Conservation (phyloP, 306 rosid species). For the Acmispon strigosus region DNA sequence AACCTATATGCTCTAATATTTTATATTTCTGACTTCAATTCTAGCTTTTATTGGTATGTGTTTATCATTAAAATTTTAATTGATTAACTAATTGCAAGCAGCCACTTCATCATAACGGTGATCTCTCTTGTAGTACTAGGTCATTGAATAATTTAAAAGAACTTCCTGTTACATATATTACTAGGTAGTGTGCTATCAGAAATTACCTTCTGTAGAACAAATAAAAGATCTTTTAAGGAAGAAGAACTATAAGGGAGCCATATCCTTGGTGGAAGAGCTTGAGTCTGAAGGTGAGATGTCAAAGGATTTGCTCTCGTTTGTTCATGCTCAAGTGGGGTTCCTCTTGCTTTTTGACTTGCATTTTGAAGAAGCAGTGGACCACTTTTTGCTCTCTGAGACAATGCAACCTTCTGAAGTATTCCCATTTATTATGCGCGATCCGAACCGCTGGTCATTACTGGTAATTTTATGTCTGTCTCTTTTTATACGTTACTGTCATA, state of each 20-base stretch:
- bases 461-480: constrained; percentile 31
- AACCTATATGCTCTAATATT: not conserved
- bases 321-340: constrained; percentile 97
- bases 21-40: not conserved
- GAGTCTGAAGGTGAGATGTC: constrained; percentile 84
- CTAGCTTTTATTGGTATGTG: not conserved
- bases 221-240: constrained; percentile 83
- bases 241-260: constrained; percentile 80
- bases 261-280: constrained; percentile 86
- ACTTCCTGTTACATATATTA: constrained; percentile 14
- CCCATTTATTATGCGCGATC: constrained; percentile 93
- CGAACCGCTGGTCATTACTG: constrained; percentile 98
- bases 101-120: not conserved
- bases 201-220: constrained; percentile 83
- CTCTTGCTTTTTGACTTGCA: constrained; percentile 92
- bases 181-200: constrained; percentile 79
- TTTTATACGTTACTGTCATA: not conserved
- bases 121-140: not conserved
- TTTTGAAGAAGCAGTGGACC: constrained; percentile 95
- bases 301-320: constrained; percentile 80
- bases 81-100: constrained; percentile 8
- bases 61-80: not conserved
- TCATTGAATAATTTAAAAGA: not conserved
- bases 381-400: constrained; percentile 80
- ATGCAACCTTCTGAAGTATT: constrained; percentile 97